Conservation (phyloP, 2,329 filamentous ascomycete species). For the Xylaria sp. region DNA sequence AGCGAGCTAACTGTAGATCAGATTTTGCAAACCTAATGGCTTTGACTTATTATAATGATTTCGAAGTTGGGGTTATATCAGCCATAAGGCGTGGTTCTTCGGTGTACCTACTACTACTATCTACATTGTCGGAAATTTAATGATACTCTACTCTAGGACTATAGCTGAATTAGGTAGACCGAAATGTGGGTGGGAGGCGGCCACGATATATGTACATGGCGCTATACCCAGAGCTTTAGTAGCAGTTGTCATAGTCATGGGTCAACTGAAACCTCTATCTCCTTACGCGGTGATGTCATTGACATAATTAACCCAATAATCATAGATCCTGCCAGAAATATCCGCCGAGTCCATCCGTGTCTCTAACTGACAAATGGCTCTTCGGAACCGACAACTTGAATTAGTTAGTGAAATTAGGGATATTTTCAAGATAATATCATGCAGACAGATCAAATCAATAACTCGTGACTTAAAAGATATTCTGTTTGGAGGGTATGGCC, state of each 20-base stretch:
- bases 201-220: neutral
- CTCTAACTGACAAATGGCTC: neutral
- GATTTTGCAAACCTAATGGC: neutral
- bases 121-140: neutral
- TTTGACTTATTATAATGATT: neutral
- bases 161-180: neutral
- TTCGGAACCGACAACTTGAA: neutral
- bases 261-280: neutral
- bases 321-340: neutral
- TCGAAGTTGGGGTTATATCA: neutral
- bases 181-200: neutral
- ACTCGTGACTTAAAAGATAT: neutral
- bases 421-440: neutral
- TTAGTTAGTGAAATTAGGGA: neutral
- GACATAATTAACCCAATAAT: neutral
- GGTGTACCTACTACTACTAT: neutral
- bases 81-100: neutral
- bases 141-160: neutral
- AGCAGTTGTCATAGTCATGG: neutral
- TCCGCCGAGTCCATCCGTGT: neutral
- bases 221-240: neutral
- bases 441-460: neutral
- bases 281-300: conserved; percentile 20
- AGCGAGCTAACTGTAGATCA: neutral
- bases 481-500: conserved; percentile 6